Base-by-base conservation (phyloP, 108 stramenopile genomes). In the Hondaea fermentalgiana region DNA sequence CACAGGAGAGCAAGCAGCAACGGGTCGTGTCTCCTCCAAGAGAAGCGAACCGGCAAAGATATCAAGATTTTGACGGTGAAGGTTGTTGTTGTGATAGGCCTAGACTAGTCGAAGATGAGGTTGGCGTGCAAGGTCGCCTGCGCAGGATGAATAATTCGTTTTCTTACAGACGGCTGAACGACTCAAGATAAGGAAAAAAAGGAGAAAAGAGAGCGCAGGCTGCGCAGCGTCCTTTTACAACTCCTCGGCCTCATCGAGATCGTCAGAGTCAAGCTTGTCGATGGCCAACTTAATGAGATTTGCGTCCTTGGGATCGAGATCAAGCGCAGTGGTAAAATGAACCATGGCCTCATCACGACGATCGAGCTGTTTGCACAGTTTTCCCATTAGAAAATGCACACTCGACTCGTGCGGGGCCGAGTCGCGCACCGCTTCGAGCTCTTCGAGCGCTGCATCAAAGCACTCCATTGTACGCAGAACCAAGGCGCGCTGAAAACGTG, bases 311-410 rank as follows among this genome's bases (percentile, higher is more conserved):
- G 96, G 97, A 88, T 98, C 97, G 29, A 99, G 92, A 92, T 99
- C 98, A 58, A 98, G 92, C 6, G 98, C 98, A 25, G 94, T 96
- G 88, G 97, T 94, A 90, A 99, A 98, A 89, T 96, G 96, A 58
- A 93, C 72, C 96, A 98, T 95, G 2, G 97, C 97, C 83, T 96
- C 92, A 58, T 97, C 96, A n/a, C 93, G 92, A 35, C 94, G 91
- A 29, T 97, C 97, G 2, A 98, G 92, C 59, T 95, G 93, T 89
- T 99, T 98, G 87, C 95, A 92, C 28, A 99, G 96, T 92, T 97
- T 96, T 51, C 98, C 98, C 95, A 99, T 96, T 59, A 96, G 93
- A 88, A 97, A 97, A 91, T 99, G 97, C 4, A 99, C 96, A 44
- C 95, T 93, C 59, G 97, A 95, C 91, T 99, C 98, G 44, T 95